Percentiles rank a stretch among this genome's conserved stretches.
Conservation (phyloP, 1,139 yeast genomes). For the Blastobotrys niveus region DNA sequence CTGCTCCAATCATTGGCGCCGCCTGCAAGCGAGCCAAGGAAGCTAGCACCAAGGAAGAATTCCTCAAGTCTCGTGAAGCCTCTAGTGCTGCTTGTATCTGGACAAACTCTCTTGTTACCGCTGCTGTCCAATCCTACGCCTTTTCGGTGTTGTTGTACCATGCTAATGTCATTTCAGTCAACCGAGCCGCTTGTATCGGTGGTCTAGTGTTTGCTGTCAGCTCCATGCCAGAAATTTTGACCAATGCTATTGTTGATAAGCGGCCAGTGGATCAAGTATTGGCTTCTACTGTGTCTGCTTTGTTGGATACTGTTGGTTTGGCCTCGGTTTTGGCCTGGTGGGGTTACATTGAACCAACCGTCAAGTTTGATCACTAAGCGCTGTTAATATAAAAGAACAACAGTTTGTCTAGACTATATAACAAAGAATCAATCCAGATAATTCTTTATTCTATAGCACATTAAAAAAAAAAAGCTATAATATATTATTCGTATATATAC, state of each 20-base stretch:
- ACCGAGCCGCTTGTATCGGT: conserved; percentile 40
- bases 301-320: conserved; percentile 41
- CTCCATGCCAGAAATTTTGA: conserved; percentile 36
- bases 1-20: conserved; percentile 40
- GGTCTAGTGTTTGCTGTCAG: conserved; percentile 37
- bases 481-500: neutral
- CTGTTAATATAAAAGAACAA: neutral
- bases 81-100: conserved; percentile 35
- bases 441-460: neutral
- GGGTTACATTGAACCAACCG: conserved; percentile 21
- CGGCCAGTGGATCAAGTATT: conserved; percentile 35
- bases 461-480: neutral
- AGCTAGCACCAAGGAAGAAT: conserved; percentile 34
- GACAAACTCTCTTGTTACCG: conserved; percentile 34
- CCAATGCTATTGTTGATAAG: conserved; percentile 34
- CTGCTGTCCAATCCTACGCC: conserved; percentile 40
- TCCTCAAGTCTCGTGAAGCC: conserved; percentile 36
- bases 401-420: neutral
- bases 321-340: conserved; percentile 37
- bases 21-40: conserved; percentile 36
- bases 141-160: conserved; percentile 38
- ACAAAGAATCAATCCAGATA: neutral
- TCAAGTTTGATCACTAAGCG: conserved; percentile 3
- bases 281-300: conserved; percentile 33
- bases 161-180: conserved; percentile 36